Base-by-base conservation (phyloP, 2,329 filamentous ascomycete species). In the Clonostachys chloroleuca region DNA sequence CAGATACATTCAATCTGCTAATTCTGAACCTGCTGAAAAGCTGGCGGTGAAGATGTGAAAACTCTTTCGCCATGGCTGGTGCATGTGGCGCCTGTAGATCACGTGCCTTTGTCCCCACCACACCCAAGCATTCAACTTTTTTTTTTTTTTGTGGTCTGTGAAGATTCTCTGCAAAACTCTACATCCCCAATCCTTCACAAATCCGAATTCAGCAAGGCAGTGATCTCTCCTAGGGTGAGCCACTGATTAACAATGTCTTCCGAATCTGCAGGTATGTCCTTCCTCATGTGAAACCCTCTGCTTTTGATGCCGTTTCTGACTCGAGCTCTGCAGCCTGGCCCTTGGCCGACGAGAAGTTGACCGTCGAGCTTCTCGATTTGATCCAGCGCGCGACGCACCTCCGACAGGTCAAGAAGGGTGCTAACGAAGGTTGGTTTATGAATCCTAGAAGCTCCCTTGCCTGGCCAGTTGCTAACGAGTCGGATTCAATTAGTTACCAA, bases 401-500 rank as follows among this genome's bases (percentile, higher is more conserved):
- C 62, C 79, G 84, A 45, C 89, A 94, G 77, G 72, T 92, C 56
- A 94, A 94, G 79, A 95, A 94, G 78, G 89, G 89, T 52, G 89
- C 88, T 65, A 92, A 92, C 78, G 87, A 89, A 67, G 75, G 72
- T 73, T 65, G 44, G 62, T 52, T 39, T 9, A 30, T 30, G 24
- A 4, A 30, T 30, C 24, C 10, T 16, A 12, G 12, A 39, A 13
- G 12, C 35, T 4, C 24, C 9, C 24, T 4, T 12, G 14, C 20
- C 12, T 20, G 12, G 34, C 36, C 30, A 13, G 14, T 16, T 8
- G 40, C 7, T 40, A 35, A 44, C 45, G n/a, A 40, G 40, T 39
- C 30, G 47, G 47, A 47, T 44, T 49, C 48, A 50, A 53, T 41
- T 56, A 61, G 66, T 67, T 43, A 95, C 89, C 64, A 95, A 95